Evolutionary conservation across 805 yeast species (phyloP).

Genomic region (Spathaspora arborariae): DNA sequence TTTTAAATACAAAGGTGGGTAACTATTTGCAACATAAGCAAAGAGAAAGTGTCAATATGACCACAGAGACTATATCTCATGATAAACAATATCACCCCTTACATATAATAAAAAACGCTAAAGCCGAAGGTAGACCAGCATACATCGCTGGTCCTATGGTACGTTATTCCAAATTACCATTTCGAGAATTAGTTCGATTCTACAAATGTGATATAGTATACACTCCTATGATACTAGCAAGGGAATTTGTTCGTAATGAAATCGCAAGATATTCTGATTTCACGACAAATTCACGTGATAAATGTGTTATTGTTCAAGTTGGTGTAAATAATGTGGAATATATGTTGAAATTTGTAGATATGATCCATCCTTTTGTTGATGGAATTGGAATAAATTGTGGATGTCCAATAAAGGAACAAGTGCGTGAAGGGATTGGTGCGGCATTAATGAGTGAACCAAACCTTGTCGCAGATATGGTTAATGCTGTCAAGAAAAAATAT

Average conservation of each 20-base stretch:
- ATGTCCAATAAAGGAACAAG: constrained; percentile 94
- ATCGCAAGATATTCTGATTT: constrained; percentile 83
- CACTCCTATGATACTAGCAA: constrained; percentile 93
- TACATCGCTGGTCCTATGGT: constrained; percentile 88
- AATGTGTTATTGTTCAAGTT: constrained; percentile 80
- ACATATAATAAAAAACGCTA: constrained; percentile 25
- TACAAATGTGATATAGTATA: constrained; percentile 80
- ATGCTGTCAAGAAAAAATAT: constrained; percentile 71
- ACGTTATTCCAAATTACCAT: constrained; percentile 89
- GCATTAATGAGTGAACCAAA: constrained; percentile 86
- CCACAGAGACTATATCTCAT: background rate
- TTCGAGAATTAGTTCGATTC: constrained; percentile 70
- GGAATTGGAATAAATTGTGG: constrained; percentile 97
- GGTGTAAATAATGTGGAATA: constrained; percentile 86
- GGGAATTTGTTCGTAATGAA: constrained; percentile 86
- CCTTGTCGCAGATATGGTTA: constrained; percentile 77
- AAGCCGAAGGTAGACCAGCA: constrained; percentile 30
- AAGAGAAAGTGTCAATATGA: background rate
- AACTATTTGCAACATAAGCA: background rate
- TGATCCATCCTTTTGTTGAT: constrained; percentile 89
- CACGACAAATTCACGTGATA: constrained; percentile 68
- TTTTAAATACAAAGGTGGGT: too few species aligned
- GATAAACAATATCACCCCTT: background rate
- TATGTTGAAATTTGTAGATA: constrained; percentile 73
- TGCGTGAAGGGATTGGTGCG: constrained; percentile 94